Base-by-base conservation (phyloP, 805 yeast species). In the Jamesozyma jinghongensis region DNA sequence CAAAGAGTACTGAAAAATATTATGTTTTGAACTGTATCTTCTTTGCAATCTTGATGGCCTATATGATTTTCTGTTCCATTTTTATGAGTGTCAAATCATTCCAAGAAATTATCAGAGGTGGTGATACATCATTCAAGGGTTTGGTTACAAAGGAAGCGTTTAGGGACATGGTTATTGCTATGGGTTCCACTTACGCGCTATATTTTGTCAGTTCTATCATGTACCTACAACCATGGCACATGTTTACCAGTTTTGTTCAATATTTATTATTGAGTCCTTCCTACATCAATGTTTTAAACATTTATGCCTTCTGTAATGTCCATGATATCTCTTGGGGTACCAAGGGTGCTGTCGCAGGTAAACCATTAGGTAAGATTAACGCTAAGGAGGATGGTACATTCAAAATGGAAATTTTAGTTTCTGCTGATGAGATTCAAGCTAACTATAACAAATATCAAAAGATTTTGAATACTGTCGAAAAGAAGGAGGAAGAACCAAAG, bases 241-340 rank as follows among this genome's bases (percentile, higher is more conserved):
- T 90, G 90, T 60, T 86, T 48, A 87, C 97, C 0, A 79, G 92
- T 37, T 84, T 87, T 59, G 51, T 75, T 19, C 98, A 90, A 62
- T 90, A 90, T 57, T 61, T 90, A 44, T 62, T 90, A 46, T 63
- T 90, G 42, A 79, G 88, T 47, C 98, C 98, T 0, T 77, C 94
- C 0, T 92, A 88, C 61, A 79, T 87, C 63, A 88, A 90, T 55
- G 90, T 88, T 40, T 69, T 90, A 57, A 87, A 86, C 61, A 90
- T 90, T 46, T 90, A 90, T 63, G 95, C 97, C 2, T 88, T 90
- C 61, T 88, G 97, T 68, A 90, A 90, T 63, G 81, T 90, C 45
- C 95, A 90, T 61, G 98, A 90, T 67, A 79, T 90, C 36, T 84
- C 96, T 5, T 90, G 97, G 97, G 97, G 97, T 59, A 90, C 95